Conservation (phyloP, 164 flowering plant genomes). For the Chimonanthus salicifolius region DNA sequence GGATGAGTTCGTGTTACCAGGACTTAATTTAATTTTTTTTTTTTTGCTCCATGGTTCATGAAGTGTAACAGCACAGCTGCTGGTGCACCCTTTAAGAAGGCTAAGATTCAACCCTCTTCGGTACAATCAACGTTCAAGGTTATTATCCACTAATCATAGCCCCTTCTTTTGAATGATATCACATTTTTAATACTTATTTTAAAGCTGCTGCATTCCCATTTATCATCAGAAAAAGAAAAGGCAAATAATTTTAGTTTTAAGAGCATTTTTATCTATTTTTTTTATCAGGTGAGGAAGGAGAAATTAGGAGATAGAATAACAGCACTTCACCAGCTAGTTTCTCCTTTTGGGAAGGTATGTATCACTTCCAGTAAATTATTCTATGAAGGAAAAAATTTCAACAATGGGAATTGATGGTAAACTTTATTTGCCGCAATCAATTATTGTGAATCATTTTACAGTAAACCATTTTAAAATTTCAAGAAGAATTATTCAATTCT, state of each 20-base stretch:
- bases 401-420: not conserved
- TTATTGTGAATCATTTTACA: too few relatives aligned
- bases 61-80: constrained; percentile 57
- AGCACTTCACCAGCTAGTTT: constrained; percentile 46
- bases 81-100: constrained; percentile 73
- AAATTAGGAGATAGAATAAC: constrained; percentile 47
- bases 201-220: not conserved
- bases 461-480: too few relatives aligned
- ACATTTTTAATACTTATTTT: not conserved
- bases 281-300: constrained; percentile 43
- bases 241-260: not conserved
- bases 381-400: not conserved
- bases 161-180: not conserved
- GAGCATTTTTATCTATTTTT: not conserved
- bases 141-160: constrained; percentile 2
- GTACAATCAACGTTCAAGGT: constrained; percentile 68
- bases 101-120: constrained; percentile 63
- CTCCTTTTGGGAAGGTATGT: constrained; percentile 49
- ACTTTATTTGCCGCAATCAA: not conserved
- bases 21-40: not conserved
- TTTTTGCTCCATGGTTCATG: constrained; percentile 10
- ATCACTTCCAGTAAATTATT: not conserved
- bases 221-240: not conserved
- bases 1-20: not conserved
- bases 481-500: not conserved